A percentile compares a stretch with the other conserved stretches of the same genome.
These are phyloP conservation scores for Aureobasidium mangrovei DNA, from an alignment of 2,329 filamentous ascomycete genomes.

Conservation along the genomic window DNA sequence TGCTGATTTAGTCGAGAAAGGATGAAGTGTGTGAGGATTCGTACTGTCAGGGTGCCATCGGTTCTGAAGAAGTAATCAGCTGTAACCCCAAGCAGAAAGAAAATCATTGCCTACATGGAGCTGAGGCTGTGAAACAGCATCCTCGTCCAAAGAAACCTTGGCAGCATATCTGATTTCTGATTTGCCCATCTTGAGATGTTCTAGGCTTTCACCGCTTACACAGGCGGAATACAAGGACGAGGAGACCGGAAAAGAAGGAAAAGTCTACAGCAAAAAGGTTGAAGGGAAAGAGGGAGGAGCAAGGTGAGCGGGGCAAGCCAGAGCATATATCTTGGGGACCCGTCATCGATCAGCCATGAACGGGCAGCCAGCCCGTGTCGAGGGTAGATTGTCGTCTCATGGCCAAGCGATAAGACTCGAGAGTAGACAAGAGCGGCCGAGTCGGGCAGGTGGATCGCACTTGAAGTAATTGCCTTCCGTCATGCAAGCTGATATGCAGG, in stretches of 20 bases:
- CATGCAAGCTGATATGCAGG: too few relatives aligned
- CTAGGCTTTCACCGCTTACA: too few relatives aligned
- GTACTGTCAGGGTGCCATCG: conserved; percentile 87
- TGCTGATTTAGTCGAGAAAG: neutral
- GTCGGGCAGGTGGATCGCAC: too few relatives aligned
- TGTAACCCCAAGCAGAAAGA: neutral
- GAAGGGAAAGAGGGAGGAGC: neutral
- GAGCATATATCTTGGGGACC: neutral
- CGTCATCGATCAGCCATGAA: neutral
- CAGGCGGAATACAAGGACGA: too few relatives aligned
- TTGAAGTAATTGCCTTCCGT: too few relatives aligned
- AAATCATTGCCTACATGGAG: conserved; percentile 53
- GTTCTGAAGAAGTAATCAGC: conserved; percentile 48
- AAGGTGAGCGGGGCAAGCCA: neutral
- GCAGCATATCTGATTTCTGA: conserved; percentile 59
- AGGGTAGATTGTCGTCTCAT: neutral
- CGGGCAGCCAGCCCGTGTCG: neutral
- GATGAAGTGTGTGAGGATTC: conserved; percentile 18
- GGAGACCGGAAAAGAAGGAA: neutral
- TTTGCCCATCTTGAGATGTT: conserved; percentile 34
- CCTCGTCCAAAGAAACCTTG: conserved; percentile 64
- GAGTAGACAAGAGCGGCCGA: too few relatives aligned
- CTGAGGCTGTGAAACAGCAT: conserved; percentile 58
- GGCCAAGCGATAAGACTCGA: too few relatives aligned
- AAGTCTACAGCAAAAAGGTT: neutral